A percentile compares a stretch with the other conserved stretches of the same genome.
Conservation (phyloP, 2,329 filamentous ascomycete species). For the Penicillium sp. region DNA sequence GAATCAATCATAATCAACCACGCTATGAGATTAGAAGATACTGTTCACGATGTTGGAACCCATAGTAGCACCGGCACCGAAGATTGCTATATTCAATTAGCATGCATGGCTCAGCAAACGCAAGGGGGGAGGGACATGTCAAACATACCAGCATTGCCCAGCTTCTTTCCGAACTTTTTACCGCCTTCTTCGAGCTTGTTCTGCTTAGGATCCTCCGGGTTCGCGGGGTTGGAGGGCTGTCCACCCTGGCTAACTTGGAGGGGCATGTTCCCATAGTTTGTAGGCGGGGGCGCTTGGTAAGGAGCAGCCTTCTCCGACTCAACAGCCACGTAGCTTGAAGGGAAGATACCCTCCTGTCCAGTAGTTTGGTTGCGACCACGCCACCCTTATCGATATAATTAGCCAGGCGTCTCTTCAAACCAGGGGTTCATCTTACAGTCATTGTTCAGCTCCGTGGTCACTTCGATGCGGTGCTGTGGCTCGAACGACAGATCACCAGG, state of each 20-base stretch:
- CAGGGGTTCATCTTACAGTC: slow-evolving; percentile 62
- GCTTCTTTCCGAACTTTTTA: slow-evolving; percentile 96
- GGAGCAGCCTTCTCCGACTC: slow-evolving; percentile 61
- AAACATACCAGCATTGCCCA: slow-evolving; percentile 65
- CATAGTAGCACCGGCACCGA: slow-evolving; percentile 88
- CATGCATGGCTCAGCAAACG: neutral
- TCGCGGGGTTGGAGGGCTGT: slow-evolving; percentile 36
- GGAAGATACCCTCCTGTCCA: slow-evolving; percentile 87
- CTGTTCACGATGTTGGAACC: slow-evolving; percentile 87
- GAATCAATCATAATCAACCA: too few relatives aligned
- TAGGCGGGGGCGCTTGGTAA: slow-evolving; percentile 39
- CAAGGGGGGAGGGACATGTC: neutral
- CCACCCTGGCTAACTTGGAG: slow-evolving; percentile 68
- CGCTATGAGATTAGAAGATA: slow-evolving; percentile 66
- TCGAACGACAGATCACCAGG: slow-evolving; percentile 79
- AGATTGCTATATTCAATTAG: slow-evolving; percentile 65
- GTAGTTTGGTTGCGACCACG: slow-evolving; percentile 84
- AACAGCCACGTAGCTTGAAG: slow-evolving; percentile 79
- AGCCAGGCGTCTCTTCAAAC: slow-evolving; percentile 5
- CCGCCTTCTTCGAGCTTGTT: slow-evolving; percentile 73
- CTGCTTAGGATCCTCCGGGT: slow-evolving; percentile 45
- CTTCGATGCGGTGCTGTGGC: slow-evolving; percentile 75
- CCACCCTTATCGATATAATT: slow-evolving; percentile 54
- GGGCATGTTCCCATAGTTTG: slow-evolving; percentile 63
- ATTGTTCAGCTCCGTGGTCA: slow-evolving; percentile 91